These are phyloP conservation scores for Fusarium abutilonis DNA, from an alignment of 2,329 filamentous ascomycete genomes.

Conservation along the genomic window DNA sequence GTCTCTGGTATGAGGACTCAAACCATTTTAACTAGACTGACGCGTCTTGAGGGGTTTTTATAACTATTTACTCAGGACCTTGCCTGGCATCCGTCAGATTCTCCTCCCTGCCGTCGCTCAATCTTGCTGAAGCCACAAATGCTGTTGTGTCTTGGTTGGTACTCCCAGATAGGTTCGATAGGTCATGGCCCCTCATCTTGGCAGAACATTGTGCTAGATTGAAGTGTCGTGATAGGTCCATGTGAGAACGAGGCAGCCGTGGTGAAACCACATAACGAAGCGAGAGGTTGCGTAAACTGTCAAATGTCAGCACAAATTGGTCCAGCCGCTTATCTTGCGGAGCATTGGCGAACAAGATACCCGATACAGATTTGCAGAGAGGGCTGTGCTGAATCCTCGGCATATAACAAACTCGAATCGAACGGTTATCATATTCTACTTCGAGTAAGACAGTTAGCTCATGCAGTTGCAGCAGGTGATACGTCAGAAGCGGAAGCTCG, in stretches of 20 bases:
- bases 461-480: constrained; percentile 2
- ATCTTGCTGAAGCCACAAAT: constrained; percentile 31
- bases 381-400: neutral
- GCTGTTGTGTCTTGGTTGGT: constrained; percentile 31
- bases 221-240: constrained; percentile 26
- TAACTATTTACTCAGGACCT: constrained; percentile 6
- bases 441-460: constrained; percentile 20
- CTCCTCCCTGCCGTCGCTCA: constrained; percentile 2
- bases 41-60: constrained; percentile 13
- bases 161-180: constrained; percentile 24
- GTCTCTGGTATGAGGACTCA: neutral
- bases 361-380: neutral
- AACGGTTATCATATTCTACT: neutral
- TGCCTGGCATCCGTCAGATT: constrained; percentile 9
- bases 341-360: neutral
- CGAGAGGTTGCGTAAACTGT: constrained; percentile 5
- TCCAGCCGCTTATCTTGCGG: neutral
- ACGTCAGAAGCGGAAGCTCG: constrained; percentile 21
- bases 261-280: constrained; percentile 30
- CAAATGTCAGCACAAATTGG: constrained; percentile 11
- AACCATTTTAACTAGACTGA: neutral
- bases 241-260: constrained; percentile 13
- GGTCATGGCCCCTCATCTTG: constrained; percentile 28
- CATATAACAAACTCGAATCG: constrained; percentile 11
- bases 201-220: constrained; percentile 22